Evolutionary conservation across 352 stramenopile species (phyloP).

Genomic region (Phytophthora meadii): DNA sequence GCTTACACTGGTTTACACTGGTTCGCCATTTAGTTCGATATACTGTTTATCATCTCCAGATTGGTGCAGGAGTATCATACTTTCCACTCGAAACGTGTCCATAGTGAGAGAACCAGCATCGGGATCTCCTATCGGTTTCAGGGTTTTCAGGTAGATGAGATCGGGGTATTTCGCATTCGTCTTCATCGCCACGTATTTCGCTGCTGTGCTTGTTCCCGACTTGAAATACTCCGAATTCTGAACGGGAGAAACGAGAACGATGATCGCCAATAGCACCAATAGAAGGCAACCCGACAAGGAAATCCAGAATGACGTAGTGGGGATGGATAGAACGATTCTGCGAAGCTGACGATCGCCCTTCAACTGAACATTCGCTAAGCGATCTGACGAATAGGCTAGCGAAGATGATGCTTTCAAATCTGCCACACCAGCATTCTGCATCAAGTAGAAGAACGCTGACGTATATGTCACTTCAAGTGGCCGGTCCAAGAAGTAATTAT

Average conservation of each 20-base stretch:
- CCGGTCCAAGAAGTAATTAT: slow-evolving; percentile 47
- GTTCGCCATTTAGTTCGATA: slow-evolving; percentile 13
- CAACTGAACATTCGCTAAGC: slow-evolving; percentile 36
- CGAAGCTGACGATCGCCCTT: slow-evolving; percentile 46
- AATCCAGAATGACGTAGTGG: slow-evolving; percentile 36
- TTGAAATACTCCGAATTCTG: slow-evolving; percentile 39
- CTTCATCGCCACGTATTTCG: slow-evolving; percentile 37
- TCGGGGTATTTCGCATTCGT: slow-evolving; percentile 31
- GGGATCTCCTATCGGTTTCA: slow-evolving; percentile 10
- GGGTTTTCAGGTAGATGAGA: slow-evolving; percentile 37
- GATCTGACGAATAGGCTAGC: slow-evolving; percentile 19
- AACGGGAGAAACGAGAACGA: slow-evolving; percentile 37
- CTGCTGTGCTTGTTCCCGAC: slow-evolving; percentile 25
- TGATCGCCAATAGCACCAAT: slow-evolving; percentile 26
- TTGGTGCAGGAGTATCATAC: slow-evolving; percentile 26
- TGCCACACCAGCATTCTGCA: slow-evolving; percentile 45
- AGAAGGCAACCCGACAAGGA: slow-evolving; percentile 33
- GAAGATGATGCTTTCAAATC: slow-evolving; percentile 20
- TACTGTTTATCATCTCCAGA: slow-evolving; percentile 3
- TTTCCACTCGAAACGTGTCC: slow-evolving; percentile 24
- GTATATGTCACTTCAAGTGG: slow-evolving; percentile 54
- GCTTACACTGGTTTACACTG: no score
- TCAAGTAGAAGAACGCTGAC: slow-evolving; percentile 54
- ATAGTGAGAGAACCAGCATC: slow-evolving; percentile 10
- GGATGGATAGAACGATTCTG: slow-evolving; percentile 38